Conservation (phyloP, 345 rosid genomes). For the Hirschfeldia incana region DNA sequence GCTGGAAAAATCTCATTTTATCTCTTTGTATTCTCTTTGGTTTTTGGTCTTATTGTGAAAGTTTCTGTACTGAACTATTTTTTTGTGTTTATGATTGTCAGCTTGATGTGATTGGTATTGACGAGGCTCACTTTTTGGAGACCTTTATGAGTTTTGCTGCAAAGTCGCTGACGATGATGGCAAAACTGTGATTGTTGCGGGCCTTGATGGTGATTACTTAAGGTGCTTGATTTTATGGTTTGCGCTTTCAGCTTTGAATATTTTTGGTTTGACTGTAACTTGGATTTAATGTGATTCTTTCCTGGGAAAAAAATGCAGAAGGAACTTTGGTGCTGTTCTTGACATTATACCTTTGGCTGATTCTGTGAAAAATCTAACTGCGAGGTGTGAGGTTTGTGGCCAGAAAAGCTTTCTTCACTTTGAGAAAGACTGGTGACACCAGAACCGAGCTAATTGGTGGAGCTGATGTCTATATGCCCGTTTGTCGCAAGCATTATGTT, state of each 20-base stretch:
- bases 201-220: slow-evolving; percentile 88
- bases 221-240: slow-evolving; percentile 48
- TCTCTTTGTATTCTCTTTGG: too few species aligned
- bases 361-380: slow-evolving; percentile 69
- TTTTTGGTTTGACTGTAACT: neutral
- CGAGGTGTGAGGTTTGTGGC: slow-evolving; percentile 85
- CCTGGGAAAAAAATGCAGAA: slow-evolving; percentile 44
- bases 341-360: slow-evolving; percentile 85
- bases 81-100: slow-evolving; percentile 10
- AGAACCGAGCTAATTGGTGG: slow-evolving; percentile 77
- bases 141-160: slow-evolving; percentile 89
- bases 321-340: slow-evolving; percentile 82
- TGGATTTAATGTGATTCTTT: neutral
- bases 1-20: too few species aligned
- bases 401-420: slow-evolving; percentile 72
- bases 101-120: slow-evolving; percentile 92
- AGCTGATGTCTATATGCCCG: slow-evolving; percentile 83
- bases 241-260: neutral
- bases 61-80: neutral
- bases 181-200: slow-evolving; percentile 71
- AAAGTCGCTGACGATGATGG: slow-evolving; percentile 83
- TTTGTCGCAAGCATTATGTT: slow-evolving; percentile 79
- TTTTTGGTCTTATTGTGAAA: slow-evolving; percentile 2
- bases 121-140: slow-evolving; percentile 95
- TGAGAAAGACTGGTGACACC: slow-evolving; percentile 65